Base-by-base conservation (phyloP, 2,329 filamentous ascomycete species). In the Nothophoma quercina region DNA sequence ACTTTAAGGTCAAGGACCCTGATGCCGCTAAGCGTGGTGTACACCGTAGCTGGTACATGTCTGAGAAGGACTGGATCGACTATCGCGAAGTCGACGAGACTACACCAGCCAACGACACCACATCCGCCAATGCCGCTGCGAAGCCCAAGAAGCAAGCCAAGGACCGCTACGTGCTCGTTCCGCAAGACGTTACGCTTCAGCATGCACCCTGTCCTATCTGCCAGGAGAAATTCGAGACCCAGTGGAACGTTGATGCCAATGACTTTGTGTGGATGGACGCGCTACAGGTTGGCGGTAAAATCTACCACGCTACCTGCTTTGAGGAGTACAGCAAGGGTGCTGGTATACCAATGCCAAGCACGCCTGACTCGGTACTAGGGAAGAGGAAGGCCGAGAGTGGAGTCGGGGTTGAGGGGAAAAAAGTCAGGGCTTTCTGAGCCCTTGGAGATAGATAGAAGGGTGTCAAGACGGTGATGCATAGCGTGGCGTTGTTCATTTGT, bases 221-320 rank as follows among this genome's bases (percentile, higher is more conserved):
- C 73, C 93, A 96, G 73, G 95, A 99, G 71, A 89, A 89, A 61
- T 98, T 99, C 65, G 89, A 96, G 76, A 91, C 90, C 60, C 89
- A 89, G 60, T 98, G 92, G 89, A 87, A 93, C 6, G 91, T 96
- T 64, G 91, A 96, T 58, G 90, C 89, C 15, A 92, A 98, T 74
- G 93, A 99, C 68, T 98, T 93, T 84, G 93, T 99, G 32, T 98
- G 95, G 90, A 88, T 91, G 73, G 93, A 99, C 73, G 90, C 93
- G 0, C 81, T 90, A 42, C 84, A 88, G 59, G 85, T 96, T 23
- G 90, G 89, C 28, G 85, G 83, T 49, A 86, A 91, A 58, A 88
- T 95, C 13, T 98, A 91, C 67, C 95, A 99, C 74, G 91, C 88
- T 9, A 96, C 87, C 47, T 99, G 95, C 72, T 91, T 93, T 71